Conservation (phyloP, 1,284 basidiomycete genomes). For the Cryptococcus hybrid region DNA sequence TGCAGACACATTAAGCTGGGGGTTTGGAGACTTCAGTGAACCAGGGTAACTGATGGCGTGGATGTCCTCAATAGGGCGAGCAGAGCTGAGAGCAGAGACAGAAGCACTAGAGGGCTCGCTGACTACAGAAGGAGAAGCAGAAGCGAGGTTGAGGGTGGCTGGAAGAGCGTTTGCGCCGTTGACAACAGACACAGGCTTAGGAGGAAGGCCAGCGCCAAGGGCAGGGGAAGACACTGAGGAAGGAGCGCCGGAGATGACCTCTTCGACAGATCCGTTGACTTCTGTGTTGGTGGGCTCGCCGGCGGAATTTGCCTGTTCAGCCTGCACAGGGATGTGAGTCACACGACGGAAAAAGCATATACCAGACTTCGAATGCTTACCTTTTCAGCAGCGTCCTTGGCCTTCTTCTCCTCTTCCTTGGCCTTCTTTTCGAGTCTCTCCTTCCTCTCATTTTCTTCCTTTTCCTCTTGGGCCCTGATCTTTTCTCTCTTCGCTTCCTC, state of each 20-base stretch:
- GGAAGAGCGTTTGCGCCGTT: conserved; percentile 51
- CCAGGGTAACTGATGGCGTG: conserved; percentile 77
- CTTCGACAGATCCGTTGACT: too few relatives aligned
- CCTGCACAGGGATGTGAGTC: conserved; percentile 13
- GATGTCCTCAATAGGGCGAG: conserved; percentile 80
- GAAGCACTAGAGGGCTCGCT: conserved; percentile 36
- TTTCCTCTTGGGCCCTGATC: conserved; percentile 41
- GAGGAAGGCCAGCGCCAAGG: conserved; percentile 44
- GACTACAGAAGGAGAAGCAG: conserved; percentile 34
- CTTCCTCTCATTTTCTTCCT: conserved; percentile 45
- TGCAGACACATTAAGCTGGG: conserved; percentile 83
- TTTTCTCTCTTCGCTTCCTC: conserved; percentile 43
- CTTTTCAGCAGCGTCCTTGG: conserved; percentile 45
- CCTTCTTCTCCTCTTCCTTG: conserved; percentile 44
- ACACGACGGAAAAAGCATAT: neutral
- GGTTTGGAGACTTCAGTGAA: conserved; percentile 75
- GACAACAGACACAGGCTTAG: conserved; percentile 45
- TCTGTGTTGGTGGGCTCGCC: too few relatives aligned
- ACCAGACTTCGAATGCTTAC: conserved; percentile 39
- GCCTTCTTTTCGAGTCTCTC: conserved; percentile 40
- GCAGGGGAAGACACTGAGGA: conserved; percentile 1
- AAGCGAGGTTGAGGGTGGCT: conserved; percentile 66
- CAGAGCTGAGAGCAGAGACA: conserved; percentile 67
- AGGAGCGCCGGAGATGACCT: too few relatives aligned
- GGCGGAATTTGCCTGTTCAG: conserved; percentile 27